Conservation (phyloP, 257 asterid genomes). For the Solanum dulcamara region DNA sequence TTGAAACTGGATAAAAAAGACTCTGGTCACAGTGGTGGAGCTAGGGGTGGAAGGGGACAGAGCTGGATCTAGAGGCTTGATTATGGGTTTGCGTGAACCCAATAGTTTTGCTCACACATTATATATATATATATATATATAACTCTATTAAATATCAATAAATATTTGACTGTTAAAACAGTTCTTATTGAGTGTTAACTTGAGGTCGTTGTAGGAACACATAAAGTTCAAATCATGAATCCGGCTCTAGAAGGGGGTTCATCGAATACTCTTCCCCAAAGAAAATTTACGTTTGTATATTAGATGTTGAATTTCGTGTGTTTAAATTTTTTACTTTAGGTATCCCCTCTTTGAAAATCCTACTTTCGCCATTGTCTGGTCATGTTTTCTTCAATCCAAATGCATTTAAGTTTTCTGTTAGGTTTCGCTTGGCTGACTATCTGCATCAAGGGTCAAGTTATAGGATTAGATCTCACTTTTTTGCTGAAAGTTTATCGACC, state of each 20-base stretch:
- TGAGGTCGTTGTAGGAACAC: background rate
- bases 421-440: background rate
- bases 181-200: background rate
- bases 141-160: background rate
- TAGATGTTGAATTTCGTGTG: background rate
- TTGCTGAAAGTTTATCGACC: background rate
- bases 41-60: background rate
- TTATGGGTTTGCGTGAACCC: background rate
- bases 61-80: background rate
- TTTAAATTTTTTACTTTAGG: background rate
- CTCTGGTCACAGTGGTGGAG: background rate
- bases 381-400: background rate
- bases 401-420: background rate
- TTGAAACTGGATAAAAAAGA: background rate
- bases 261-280: background rate
- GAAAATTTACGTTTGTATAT: background rate
- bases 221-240: background rate
- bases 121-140: background rate
- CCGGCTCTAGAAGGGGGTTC: background rate
- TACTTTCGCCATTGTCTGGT: background rate
- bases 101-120: background rate
- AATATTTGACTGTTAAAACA: background rate
- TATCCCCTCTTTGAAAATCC: background rate
- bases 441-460: background rate
- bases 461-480: background rate